phyloP scores from a whole-genome alignment of 2,329 filamentous ascomycete genomes.

The Calonectria crousiana region DNA sequence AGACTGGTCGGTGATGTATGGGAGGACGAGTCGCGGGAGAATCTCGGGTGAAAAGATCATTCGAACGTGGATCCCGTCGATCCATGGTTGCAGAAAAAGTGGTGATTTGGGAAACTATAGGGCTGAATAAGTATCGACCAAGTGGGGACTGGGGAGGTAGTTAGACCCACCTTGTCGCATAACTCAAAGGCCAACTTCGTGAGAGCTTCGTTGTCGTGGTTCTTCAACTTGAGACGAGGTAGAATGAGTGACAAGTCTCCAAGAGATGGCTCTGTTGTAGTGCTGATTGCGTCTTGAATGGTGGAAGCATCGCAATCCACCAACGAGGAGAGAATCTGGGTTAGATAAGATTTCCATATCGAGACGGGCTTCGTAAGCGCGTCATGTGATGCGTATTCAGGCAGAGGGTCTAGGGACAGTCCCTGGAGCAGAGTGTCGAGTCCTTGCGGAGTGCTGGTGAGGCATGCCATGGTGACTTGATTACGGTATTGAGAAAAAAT shows the following conservation, averaged over 20 bases:
- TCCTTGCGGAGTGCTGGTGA: constrained; percentile 18
- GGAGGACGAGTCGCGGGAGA: constrained; percentile 25
- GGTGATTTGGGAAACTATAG: constrained; percentile 23
- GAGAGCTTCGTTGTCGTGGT: constrained; percentile 19
- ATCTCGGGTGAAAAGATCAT: constrained; percentile 27
- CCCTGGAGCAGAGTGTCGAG: constrained; percentile 21
- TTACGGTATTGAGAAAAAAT: background rate
- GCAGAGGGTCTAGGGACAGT: constrained; percentile 24
- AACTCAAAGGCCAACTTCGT: constrained; percentile 24
- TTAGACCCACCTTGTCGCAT: constrained; percentile 12
- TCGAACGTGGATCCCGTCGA: constrained; percentile 30
- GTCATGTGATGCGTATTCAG: constrained; percentile 12
- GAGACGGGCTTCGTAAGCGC: constrained; percentile 28
- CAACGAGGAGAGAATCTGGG: constrained; percentile 13
- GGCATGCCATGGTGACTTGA: constrained; percentile 4
- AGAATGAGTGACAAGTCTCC: constrained; percentile 30
- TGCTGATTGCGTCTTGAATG: constrained; percentile 29
- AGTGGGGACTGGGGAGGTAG: background rate
- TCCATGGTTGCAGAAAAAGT: constrained; percentile 21
- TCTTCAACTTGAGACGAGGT: constrained; percentile 24
- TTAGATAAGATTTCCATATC: constrained; percentile 28
- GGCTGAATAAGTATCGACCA: background rate
- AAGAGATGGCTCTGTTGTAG: constrained; percentile 27
- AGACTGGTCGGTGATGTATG: constrained; percentile 25
- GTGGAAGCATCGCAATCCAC: constrained; percentile 24